A percentile compares a stretch with the other conserved stretches of the same genome.
phyloP scores from a whole-genome alignment of 148 eudicot genomes.

The Camellia sinensis region DNA sequence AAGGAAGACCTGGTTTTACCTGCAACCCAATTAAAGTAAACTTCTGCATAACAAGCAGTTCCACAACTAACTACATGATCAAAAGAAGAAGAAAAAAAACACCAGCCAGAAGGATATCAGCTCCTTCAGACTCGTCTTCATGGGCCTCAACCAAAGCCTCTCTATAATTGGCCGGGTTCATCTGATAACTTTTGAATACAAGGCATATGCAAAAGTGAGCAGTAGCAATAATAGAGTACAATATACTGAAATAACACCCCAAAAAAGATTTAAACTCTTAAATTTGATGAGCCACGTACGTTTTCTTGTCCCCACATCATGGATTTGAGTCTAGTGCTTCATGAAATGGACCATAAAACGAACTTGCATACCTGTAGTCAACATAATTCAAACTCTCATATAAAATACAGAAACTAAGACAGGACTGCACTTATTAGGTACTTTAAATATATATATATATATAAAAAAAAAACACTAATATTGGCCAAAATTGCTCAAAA shows the following conservation, averaged over 20 bases:
- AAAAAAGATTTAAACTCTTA: background rate
- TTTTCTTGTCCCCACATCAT: slow-evolving; percentile 96
- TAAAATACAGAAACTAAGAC: background rate
- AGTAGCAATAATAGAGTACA: background rate
- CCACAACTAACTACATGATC: background rate
- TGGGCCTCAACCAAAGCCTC: slow-evolving; percentile 80
- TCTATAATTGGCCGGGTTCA: slow-evolving; percentile 97
- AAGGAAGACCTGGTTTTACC: slow-evolving; percentile 97
- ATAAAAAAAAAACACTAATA: background rate
- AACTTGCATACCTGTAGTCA: slow-evolving; percentile 81
- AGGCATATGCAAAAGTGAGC: slow-evolving; percentile 18
- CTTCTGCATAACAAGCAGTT: background rate
- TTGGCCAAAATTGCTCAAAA: background rate
- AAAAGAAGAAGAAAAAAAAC: background rate
- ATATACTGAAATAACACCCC: background rate
- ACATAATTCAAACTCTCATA: background rate
- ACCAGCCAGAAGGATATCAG: slow-evolving; percentile 91
- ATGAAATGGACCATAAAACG: slow-evolving; percentile 96
- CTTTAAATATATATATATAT: too few species aligned
- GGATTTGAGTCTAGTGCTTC: slow-evolving; percentile 99
- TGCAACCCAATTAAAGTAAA: slow-evolving; percentile 20
- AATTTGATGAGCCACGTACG: slow-evolving; percentile 45
- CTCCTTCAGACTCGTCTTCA: slow-evolving; percentile 97
- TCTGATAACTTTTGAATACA: slow-evolving; percentile 68
- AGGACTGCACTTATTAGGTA: background rate